These are phyloP conservation scores for Aspergillus sp. DNA, from an alignment of 2,329 filamentous ascomycete genomes.

Conservation along the genomic window DNA sequence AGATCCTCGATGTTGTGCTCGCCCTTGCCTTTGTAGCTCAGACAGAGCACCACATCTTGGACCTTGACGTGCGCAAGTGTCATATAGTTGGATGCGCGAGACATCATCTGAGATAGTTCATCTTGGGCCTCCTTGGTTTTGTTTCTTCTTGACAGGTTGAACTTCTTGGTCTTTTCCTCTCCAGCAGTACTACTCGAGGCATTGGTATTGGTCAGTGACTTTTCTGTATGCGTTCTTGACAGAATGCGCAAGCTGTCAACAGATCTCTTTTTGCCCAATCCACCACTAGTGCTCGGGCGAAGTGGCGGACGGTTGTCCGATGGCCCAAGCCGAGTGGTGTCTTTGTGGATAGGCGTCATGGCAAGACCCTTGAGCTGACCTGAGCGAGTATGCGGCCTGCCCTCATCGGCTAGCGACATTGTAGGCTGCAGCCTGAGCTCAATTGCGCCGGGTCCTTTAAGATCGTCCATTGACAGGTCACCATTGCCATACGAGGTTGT, in stretches of 20 bases:
- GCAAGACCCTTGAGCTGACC: conserved; percentile 26
- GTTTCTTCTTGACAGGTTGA: conserved; percentile 38
- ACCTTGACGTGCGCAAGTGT: conserved; percentile 94
- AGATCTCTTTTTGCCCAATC: conserved; percentile 36
- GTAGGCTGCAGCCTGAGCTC: conserved; percentile 82
- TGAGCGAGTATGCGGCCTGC: conserved; percentile 27
- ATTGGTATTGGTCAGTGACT: conserved; percentile 22
- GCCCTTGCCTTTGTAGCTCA: conserved; percentile 94
- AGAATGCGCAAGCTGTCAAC: conserved; percentile 37
- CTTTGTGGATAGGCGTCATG: conserved; percentile 30
- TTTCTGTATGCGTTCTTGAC: conserved; percentile 31
- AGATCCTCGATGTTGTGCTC: conserved; percentile 95
- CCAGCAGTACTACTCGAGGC: conserved; percentile 20
- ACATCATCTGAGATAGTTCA: conserved; percentile 95
- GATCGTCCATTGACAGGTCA: conserved; percentile 39
- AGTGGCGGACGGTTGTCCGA: conserved; percentile 20
- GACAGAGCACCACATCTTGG: conserved; percentile 87
- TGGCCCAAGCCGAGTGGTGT: conserved; percentile 17
- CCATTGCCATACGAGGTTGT: conserved; percentile 35
- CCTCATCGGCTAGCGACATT: conserved; percentile 51
- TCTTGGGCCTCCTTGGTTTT: conserved; percentile 67
- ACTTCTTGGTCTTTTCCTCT: conserved; percentile 47
- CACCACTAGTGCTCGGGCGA: conserved; percentile 24
- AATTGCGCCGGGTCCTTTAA: conserved; percentile 66
- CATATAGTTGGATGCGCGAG: conserved; percentile 93